Base-by-base conservation (phyloP, 768 basidiomycete genomes). In the Kwoniella sp. region DNA sequence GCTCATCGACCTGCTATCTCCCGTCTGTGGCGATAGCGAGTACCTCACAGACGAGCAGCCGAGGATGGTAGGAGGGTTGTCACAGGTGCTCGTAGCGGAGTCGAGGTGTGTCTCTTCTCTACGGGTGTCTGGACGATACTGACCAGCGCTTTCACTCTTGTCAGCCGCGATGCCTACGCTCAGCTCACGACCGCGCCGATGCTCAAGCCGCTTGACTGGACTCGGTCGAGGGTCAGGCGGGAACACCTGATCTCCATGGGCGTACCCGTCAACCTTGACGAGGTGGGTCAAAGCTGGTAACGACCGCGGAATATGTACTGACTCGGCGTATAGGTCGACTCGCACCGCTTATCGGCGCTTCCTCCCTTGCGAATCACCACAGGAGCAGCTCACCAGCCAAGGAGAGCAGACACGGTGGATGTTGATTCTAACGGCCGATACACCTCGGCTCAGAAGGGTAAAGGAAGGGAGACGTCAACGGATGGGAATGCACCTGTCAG, bases 221-320 rank as follows among this genome's bases (percentile, higher is more conserved):
- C 84, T 44, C 84, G 89, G 40, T 93, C 90, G 50, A 82, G 87
- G 37, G 90, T 89, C 69, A 82, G 92, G 50, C 79, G 90, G 41
- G 89, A 90, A 67, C 89, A 95, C 65, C 79, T 96, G 41, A 93
- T 93, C 55, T 76, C 88, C 11, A 82, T 96, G 22, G 92, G 92
- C 20, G 85, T 96, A 39, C 92, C 92, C 3, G 88, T 96, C 46
- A 96, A 96, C 68, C 79, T 96, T 5, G 92, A 96, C 69, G 92
- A 96, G 76, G 84, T 93, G 31, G 29, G 70, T 69, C 26, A 9
- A 12, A 20, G 7, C 0, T 19, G 2, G 12, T 23, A 17, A 7
- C 31, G 31, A 8, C 9, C 31, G 15, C 31, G 22, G 23, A 31
- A 12, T 34, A 19, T n/a, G 32, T 38, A 20, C 37, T n/a, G 28